Evolutionary conservation across 2,329 filamentous ascomycete genomes (phyloP), one percentile per base, ranked within the genome.

Genomic region (Fusarium graminum): DNA sequence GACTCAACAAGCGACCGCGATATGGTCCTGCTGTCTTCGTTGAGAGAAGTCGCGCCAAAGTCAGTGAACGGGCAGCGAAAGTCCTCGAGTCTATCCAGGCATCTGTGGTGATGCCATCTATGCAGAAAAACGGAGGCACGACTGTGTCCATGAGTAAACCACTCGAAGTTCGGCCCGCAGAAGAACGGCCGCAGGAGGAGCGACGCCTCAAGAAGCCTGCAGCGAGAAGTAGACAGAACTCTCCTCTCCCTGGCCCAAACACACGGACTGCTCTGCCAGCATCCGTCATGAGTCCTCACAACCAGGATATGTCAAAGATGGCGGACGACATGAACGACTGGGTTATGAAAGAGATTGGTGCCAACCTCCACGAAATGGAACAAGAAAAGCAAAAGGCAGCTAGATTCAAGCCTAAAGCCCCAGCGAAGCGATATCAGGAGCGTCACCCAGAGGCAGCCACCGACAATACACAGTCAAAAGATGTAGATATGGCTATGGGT

Each of bases 321-420:
- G 78, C 83, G 3, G 80, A 80, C 7, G 83, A 85, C 32, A 87
- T 88, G 85, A 82, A 87, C 70, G 78, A 80, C 30, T 90, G 85
- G 78, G 85, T 87, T 1, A 77, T 90, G 64, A 79, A 83, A 67
- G 82, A 89, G 62, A 87, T 90, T 32, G 83, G 82, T 3, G 80
- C 82, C 19, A 86, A 84, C 61, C 74, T 88, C 7, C 78, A 82
- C 38, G 79, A 75, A 19, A 80, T 82, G 67, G 80, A 86, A 42
- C 75, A 80, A 43, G 78, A 83, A 63, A 77, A 72, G 47, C 72
- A 73, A 41, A 73, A 76, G 43, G 67, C 73, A 2, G 67, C 77
- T n/a, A 83, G 76, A 58, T 86, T 85, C 74, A 84, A 80, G 65
- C 87, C 87, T 19, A 88, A 86, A 69, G 81, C 81, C 3, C 85